Base-by-base conservation (phyloP, 2,329 filamentous ascomycete species). In the Talaromyces sp. region DNA sequence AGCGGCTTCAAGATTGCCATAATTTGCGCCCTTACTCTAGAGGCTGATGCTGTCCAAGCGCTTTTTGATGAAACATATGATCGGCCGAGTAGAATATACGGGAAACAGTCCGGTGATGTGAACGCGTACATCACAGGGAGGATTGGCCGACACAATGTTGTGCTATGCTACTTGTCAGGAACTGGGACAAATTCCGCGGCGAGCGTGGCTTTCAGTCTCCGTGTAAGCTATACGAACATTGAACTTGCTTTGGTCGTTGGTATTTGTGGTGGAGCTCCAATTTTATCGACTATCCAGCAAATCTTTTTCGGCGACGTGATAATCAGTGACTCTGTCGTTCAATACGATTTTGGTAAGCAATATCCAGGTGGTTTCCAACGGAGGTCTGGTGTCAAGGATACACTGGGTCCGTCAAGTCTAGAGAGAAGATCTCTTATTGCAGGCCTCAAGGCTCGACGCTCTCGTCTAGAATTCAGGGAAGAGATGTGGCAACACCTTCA, bases 1-100 rank as follows among this genome's bases (percentile, higher is more conserved):
- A 9, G 9, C 9, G 24, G 9, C 24, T 75, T 74, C 57, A 64
- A 65, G n/a, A 57, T 74, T 36, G 70, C 69, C 10, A 65, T 75
- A 16, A 66, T 74, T 33, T 75, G 73, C 51, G 70, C 72, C 4
- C 55, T 75, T 13, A 51, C 59, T 16, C 51, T 60, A 11, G 71
- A 75, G 51, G 63, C 60, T 17, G 62, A 68, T 29, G 71, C 70
- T 19, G 64, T 69, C 11, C 20, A 52, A 9, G 47, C 56, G 7
- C 40, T 65, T 3, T 60, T 73, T 16, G 70, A 75, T 45, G 48
- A 68, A 17, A 42, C 58, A n/a, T 73, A 63, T 62, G n/a, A 55
- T 27, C n/a, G n/a, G n/a, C n/a, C n/a, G n/a, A n/a, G n/a, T n/a
- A n/a, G n/a, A n/a, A n/a, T n/a, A n/a, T 61, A 63, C 33, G 62